phyloP scores from a whole-genome alignment of 2,329 filamentous ascomycete species.

The Aureobasidium vineae region DNA sequence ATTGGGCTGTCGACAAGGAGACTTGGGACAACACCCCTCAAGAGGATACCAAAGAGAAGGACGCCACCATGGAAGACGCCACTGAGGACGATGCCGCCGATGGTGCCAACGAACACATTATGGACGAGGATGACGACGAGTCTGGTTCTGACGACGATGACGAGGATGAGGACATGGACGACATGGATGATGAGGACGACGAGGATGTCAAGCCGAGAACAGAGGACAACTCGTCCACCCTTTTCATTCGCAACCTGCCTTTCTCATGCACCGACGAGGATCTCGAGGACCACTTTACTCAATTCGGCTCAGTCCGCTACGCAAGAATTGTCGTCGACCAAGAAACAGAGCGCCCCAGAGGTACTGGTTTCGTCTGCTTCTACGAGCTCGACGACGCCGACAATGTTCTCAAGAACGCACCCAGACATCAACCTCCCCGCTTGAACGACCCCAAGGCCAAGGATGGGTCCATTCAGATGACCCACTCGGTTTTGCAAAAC shows the following conservation, averaged over 20 bases:
- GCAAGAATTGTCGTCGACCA: conserved; percentile 87
- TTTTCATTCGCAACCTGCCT: conserved; percentile 93
- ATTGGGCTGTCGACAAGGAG: conserved; percentile 93
- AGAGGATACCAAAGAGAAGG: conserved; percentile 47
- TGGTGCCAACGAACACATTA: conserved; percentile 38
- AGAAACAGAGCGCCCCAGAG: conserved; percentile 79
- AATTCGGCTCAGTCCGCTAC: conserved; percentile 86
- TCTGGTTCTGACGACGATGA: conserved; percentile 39
- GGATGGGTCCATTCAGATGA: conserved; percentile 43
- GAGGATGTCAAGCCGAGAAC: conserved; percentile 40
- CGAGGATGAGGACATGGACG: conserved; percentile 44
- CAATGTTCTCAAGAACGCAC: conserved; percentile 72
- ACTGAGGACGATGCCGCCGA: conserved; percentile 36
- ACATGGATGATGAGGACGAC: conserved; percentile 44
- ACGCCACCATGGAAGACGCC: conserved; percentile 32
- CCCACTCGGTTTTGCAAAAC: conserved; percentile 84
- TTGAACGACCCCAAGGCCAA: conserved; percentile 32
- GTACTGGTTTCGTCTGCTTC: conserved; percentile 95
- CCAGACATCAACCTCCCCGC: conserved; percentile 51
- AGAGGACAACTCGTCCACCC: conserved; percentile 66
- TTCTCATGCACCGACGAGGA: conserved; percentile 82
- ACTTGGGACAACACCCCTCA: conserved; percentile 59
- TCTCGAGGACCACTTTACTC: conserved; percentile 79
- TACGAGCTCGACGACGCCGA: conserved; percentile 72
- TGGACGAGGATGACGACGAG: conserved; percentile 36